These are phyloP conservation scores for Stentor coeruleus DNA, from an alignment of 73 alveolate species.

Conservation along the genomic window DNA sequence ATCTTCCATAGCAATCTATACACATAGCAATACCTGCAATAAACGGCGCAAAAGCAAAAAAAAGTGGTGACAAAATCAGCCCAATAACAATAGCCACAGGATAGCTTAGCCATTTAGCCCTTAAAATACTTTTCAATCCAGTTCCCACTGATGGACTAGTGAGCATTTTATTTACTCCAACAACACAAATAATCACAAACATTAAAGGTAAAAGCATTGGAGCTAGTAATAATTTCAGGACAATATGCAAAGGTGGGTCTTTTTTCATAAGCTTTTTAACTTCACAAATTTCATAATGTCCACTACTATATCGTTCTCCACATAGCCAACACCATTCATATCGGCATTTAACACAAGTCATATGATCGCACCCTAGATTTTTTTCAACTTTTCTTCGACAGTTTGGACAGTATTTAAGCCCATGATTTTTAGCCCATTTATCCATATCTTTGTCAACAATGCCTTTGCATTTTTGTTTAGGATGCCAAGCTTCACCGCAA, in stretches of 20 bases:
- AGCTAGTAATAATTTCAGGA: neutral
- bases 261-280: neutral
- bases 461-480: neutral
- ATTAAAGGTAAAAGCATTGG: neutral
- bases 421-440: conserved; percentile 5
- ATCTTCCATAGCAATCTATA: neutral
- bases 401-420: conserved; percentile 69
- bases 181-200: neutral
- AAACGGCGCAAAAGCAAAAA: conserved; percentile 12
- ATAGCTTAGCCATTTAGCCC: neutral
- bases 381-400: conserved; percentile 72
- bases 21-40: neutral
- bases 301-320: neutral
- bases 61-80: neutral
- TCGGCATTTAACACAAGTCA: conserved; percentile 75
- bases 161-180: neutral
- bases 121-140: neutral
- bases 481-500: conserved; percentile 23
- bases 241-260: neutral
- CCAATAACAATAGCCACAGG: neutral
- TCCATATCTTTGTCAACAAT: neutral
- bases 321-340: conserved; percentile 86
- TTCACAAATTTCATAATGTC: neutral
- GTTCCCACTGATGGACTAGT: neutral
- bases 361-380: conserved; percentile 81